A percentile compares a stretch with the other conserved stretches of the same genome.
Evolutionary conservation across 208 protist genomes (phyloP).

Genomic region (Crithidia brevicula): DNA sequence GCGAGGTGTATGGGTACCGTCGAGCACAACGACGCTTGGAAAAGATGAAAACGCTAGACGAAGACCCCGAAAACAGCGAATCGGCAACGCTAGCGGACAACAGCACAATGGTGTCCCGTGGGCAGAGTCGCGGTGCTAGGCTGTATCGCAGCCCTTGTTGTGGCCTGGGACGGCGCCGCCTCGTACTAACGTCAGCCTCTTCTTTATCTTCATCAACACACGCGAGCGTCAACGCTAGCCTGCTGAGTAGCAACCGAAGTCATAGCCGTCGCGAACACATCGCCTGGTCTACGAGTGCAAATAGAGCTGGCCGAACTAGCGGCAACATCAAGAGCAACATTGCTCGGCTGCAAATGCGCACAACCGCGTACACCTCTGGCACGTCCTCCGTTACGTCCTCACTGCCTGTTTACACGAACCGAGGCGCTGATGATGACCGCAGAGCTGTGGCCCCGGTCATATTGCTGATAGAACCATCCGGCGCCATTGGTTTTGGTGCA

Average conservation of each 20-base stretch:
- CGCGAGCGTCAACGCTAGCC: no score
- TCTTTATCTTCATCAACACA: no score
- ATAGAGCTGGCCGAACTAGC: not conserved
- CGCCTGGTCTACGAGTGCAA: not conserved
- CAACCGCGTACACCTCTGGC: not conserved
- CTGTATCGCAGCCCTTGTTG: no score
- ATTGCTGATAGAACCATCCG: constrained; percentile 36
- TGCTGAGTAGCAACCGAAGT: no score
- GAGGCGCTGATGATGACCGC: no score
- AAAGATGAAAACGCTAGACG: not conserved
- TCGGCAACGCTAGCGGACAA: no score
- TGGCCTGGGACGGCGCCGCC: no score
- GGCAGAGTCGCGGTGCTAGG: no score
- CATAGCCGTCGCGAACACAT: not conserved
- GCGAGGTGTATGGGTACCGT: not conserved
- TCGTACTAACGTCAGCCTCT: no score
- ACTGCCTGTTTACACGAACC: not conserved
- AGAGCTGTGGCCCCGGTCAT: constrained; percentile 18
- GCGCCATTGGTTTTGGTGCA: constrained; percentile 42
- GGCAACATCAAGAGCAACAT: not conserved
- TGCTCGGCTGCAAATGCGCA: not conserved
- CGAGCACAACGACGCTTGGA: not conserved
- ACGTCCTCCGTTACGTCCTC: not conserved
- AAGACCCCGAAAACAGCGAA: no score
- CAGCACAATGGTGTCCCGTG: no score